Evolutionary conservation across 257 asterid genomes (phyloP).

Genomic region (Parsonsia alboflavescens): DNA sequence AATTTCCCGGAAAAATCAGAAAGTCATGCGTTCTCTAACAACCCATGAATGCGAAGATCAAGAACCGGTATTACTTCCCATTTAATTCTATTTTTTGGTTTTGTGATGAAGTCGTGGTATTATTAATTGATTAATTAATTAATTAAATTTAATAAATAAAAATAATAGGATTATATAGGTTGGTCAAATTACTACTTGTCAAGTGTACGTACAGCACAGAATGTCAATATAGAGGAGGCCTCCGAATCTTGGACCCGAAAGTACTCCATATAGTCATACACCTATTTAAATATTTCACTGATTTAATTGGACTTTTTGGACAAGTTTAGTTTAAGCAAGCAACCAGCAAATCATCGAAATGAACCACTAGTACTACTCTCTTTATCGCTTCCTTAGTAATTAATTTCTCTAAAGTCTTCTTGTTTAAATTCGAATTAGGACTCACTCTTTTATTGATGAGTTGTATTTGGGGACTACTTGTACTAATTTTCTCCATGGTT

Average conservation of each 20-base stretch:
- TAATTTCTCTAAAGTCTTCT: too few relatives aligned
- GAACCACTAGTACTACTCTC: not conserved
- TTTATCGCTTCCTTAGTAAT: too few relatives aligned
- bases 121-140: not conserved
- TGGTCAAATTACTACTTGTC: conserved; percentile 3
- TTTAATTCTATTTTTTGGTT: not conserved
- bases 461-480: too few relatives aligned
- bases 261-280: not conserved
- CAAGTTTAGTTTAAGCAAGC: not conserved
- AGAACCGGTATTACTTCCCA: not conserved
- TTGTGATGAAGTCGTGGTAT: not conserved
- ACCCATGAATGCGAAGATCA: too few relatives aligned
- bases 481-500: too few relatives aligned
- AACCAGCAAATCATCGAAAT: too few relatives aligned
- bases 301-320: not conserved
- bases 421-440: too few relatives aligned
- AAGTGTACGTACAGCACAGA: conserved; percentile 1
- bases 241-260: conserved; percentile 1
- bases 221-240: not conserved
- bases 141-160: not conserved
- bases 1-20: not conserved
- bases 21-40: conserved; percentile 1
- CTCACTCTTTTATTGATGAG: too few relatives aligned
- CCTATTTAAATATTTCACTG: not conserved
- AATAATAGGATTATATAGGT: too few relatives aligned